Percentiles rank a stretch among this genome's conserved stretches.
These are phyloP conservation scores for Jackrogersella minutella DNA, from an alignment of 495 filamentous ascomycete genomes.

Conservation along the genomic window DNA sequence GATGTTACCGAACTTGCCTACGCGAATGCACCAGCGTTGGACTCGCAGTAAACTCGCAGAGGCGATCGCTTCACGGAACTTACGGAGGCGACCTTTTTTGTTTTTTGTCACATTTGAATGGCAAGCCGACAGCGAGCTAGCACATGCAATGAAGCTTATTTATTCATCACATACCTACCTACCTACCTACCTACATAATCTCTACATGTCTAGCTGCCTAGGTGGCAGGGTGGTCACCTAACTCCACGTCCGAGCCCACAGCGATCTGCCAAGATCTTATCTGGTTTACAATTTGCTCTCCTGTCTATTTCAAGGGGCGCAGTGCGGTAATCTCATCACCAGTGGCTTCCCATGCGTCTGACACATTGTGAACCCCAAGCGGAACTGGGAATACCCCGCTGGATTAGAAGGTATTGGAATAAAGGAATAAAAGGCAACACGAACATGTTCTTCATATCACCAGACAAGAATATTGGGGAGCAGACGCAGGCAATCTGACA, in stretches of 20 bases:
- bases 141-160: neutral
- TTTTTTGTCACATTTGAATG: neutral
- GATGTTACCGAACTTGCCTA: slow-evolving; percentile 23
- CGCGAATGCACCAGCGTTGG: slow-evolving; percentile 13
- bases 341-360: slow-evolving; percentile 1
- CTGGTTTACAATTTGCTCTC: neutral
- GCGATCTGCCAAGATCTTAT: neutral
- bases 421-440: neutral
- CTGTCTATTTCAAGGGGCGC: neutral
- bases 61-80: slow-evolving; percentile 1
- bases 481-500: slow-evolving; percentile 14
- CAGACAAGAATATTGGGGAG: neutral
- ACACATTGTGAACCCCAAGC: slow-evolving; percentile 18
- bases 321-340: neutral
- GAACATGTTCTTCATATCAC: neutral
- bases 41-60: slow-evolving; percentile 17
- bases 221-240: neutral
- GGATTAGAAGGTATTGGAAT: neutral
- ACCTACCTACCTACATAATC: neutral
- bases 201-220: neutral
- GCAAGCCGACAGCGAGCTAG: neutral
- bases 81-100: slow-evolving; percentile 4
- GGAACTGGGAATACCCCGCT: slow-evolving; percentile 7
- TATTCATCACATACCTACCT: neutral
- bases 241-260: neutral